Evolutionary conservation across 2,329 filamentous ascomycete genomes (phyloP).

Genomic region (Coniochaeta pulveracea): DNA sequence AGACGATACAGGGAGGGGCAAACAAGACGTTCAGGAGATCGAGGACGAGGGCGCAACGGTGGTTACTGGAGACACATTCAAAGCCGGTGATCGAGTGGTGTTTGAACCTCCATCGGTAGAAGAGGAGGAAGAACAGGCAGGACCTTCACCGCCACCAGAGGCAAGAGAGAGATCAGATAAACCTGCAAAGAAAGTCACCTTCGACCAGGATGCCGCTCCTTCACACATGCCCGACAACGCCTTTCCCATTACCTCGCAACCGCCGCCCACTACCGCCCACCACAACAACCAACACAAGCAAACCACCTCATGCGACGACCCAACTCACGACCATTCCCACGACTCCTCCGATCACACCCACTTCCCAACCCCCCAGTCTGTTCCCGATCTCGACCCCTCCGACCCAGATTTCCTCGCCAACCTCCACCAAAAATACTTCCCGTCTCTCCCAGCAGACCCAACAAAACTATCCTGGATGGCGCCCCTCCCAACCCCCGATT

Average conservation of each 20-base stretch:
- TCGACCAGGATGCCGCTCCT: slow-evolving; percentile 31
- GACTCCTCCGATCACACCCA: slow-evolving; percentile 36
- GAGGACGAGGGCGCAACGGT: background rate
- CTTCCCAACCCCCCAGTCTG: slow-evolving; percentile 42
- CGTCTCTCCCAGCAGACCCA: slow-evolving; percentile 73
- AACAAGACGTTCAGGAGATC: background rate
- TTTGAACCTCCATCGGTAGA: slow-evolving; percentile 19
- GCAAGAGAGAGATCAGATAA: background rate
- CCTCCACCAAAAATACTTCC: slow-evolving; percentile 90
- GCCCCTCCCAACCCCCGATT: slow-evolving; percentile 53
- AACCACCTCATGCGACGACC: slow-evolving; percentile 12
- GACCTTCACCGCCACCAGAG: background rate
- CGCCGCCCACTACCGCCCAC: slow-evolving; percentile 8
- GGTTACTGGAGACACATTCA: too few relatives aligned
- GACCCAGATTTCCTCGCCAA: slow-evolving; percentile 75
- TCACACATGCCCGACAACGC: slow-evolving; percentile 27
- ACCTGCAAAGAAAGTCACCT: slow-evolving; percentile 17
- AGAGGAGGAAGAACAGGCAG: slow-evolving; percentile 19
- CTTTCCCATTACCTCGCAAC: slow-evolving; percentile 23
- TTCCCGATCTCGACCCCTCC: slow-evolving; percentile 69
- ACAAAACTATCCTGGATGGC: slow-evolving; percentile 85
- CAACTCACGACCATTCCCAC: slow-evolving; percentile 15
- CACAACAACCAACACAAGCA: slow-evolving; percentile 11
- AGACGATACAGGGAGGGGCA: slow-evolving; percentile 36
- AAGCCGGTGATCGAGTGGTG: slow-evolving; percentile 5